phyloP scores from a whole-genome alignment of 2,329 filamentous ascomycete species.

The Talaromyces funiculosus region DNA sequence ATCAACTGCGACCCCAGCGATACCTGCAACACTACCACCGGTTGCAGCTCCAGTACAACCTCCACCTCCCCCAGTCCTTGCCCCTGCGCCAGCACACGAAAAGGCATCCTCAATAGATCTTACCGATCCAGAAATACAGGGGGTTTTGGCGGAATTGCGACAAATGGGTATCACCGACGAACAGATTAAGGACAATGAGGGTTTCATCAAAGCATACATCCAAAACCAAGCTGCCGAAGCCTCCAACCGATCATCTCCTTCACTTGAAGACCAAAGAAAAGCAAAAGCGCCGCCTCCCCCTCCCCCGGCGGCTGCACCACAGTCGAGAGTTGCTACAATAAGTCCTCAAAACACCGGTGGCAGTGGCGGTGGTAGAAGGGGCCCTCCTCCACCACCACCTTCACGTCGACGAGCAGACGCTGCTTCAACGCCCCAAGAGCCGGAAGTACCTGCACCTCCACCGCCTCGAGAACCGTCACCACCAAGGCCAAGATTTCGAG shows the following conservation, averaged over 20 bases:
- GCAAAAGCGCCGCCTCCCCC: constrained; percentile 57
- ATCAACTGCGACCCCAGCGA: constrained; percentile 4
- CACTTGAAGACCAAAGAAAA: constrained; percentile 42
- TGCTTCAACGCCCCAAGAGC: constrained; percentile 37
- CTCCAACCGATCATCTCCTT: constrained; percentile 35
- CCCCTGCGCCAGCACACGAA: constrained; percentile 27
- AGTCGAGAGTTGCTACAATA: constrained; percentile 40
- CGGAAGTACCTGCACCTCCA: constrained; percentile 51
- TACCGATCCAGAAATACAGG: constrained; percentile 57
- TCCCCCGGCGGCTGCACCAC: constrained; percentile 49
- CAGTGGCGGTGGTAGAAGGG: constrained; percentile 45
- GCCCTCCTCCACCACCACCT: constrained; percentile 55
- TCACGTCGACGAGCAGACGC: constrained; percentile 41
- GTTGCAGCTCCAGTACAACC: constrained; percentile 23
- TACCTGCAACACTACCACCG: constrained; percentile 21
- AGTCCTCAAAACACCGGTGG: constrained; percentile 59
- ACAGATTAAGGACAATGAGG: constrained; percentile 61
- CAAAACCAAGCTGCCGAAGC: constrained; percentile 53
- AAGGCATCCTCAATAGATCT: constrained; percentile 51
- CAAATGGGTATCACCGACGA: constrained; percentile 64
- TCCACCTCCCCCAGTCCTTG: constrained; percentile 20
- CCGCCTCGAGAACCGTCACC: constrained; percentile 69
- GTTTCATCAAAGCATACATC: constrained; percentile 64
- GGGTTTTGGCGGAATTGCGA: constrained; percentile 55
- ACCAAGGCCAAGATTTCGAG: constrained; percentile 67